phyloP scores from a whole-genome alignment of 2,329 filamentous ascomycete species.

The Bisporella sp. region DNA sequence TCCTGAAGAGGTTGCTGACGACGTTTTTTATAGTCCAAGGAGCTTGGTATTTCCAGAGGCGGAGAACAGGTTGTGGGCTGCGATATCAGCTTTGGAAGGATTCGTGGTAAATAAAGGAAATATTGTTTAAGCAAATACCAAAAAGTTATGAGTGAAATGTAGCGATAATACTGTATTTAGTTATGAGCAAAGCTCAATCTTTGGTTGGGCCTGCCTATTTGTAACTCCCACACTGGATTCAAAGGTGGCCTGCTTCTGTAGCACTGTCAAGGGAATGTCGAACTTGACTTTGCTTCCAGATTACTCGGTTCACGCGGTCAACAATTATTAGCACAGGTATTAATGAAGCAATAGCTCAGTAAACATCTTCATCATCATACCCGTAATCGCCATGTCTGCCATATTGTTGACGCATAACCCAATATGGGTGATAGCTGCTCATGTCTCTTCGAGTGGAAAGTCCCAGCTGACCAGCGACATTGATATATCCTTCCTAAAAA shows the following conservation, averaged over 20 bases:
- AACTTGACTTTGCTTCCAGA: no score
- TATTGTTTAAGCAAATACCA: slow-evolving; percentile 36
- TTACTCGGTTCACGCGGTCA: no score
- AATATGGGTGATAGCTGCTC: slow-evolving; percentile 21
- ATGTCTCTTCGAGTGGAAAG: slow-evolving; percentile 45
- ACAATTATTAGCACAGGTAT: no score
- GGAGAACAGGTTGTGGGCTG: slow-evolving; percentile 90
- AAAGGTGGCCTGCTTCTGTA: no score
- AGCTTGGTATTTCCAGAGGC: slow-evolving; percentile 91
- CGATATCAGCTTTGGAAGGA: slow-evolving; percentile 71
- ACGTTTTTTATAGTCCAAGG: slow-evolving; percentile 82
- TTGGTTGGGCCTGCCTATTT: no score
- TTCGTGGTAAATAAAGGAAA: slow-evolving; percentile 94
- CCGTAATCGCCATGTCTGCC: neutral
- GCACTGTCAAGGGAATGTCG: no score
- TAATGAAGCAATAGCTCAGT: no score
- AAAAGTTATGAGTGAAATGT: neutral
- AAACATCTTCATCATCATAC: no score
- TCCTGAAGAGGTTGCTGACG: slow-evolving; percentile 85
- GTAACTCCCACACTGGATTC: no score
- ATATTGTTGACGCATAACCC: slow-evolving; percentile 10
- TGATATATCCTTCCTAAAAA: slow-evolving; percentile 49
- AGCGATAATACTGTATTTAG: neutral
- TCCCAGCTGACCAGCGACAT: slow-evolving; percentile 54
- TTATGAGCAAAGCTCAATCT: no score